Evolutionary conservation across 2,329 filamentous ascomycete species (phyloP).

Genomic region (Aspergillus sp.): DNA sequence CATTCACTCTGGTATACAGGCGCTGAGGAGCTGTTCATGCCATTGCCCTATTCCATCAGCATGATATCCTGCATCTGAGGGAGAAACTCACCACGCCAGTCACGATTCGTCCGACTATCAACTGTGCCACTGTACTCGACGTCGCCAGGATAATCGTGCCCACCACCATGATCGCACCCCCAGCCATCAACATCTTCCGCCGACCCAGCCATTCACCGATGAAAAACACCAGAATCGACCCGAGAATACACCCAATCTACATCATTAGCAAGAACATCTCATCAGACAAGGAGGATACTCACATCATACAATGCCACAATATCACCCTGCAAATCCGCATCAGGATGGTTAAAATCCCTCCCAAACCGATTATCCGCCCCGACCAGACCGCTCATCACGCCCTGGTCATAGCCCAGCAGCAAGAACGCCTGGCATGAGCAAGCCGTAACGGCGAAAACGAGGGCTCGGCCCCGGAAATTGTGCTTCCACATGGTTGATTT

Average conservation of each 20-base stretch:
- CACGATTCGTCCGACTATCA: constrained; percentile 46
- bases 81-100: constrained; percentile 32
- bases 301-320: constrained; percentile 21
- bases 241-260: constrained; percentile 26
- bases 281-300: too few species aligned
- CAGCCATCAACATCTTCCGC: constrained; percentile 37
- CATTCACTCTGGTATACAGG: constrained; percentile 29
- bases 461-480: constrained; percentile 14
- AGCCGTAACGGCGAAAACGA: constrained; percentile 22
- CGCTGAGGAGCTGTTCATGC: constrained; percentile 19
- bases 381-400: constrained; percentile 38
- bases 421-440: constrained; percentile 38
- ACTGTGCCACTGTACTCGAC: constrained; percentile 37
- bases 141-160: constrained; percentile 27
- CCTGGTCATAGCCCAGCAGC: constrained; percentile 46
- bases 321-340: constrained; percentile 35
- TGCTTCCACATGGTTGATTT: constrained; percentile 16
- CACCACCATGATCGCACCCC: constrained; percentile 32
- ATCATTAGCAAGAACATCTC: too few species aligned
- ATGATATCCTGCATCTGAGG: too few species aligned
- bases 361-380: constrained; percentile 39
- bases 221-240: constrained; percentile 30
- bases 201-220: constrained; percentile 42
- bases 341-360: constrained; percentile 34
- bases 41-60: constrained; percentile 4